Base-by-base conservation (phyloP, 352 stramenopile species). In the Phytophthora pisi region DNA sequence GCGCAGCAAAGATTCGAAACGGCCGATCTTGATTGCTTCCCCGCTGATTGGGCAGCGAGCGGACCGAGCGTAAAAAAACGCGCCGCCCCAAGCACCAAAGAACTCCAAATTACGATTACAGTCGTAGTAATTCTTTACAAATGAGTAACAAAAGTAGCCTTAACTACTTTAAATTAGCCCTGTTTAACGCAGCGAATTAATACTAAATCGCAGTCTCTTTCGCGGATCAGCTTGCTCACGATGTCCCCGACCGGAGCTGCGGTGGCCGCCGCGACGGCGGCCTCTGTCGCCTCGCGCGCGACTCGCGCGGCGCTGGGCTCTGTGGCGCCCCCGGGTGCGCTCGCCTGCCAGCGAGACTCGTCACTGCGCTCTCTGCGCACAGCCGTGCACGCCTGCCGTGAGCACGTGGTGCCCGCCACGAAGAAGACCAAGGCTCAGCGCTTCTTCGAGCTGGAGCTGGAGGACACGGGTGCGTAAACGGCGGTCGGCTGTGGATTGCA, bases 331-430 rank as follows among this genome's bases (percentile, higher is more conserved):
- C 77, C 81, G 0, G 82, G 83, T 0, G 82, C 80, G 15, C 75
- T 93, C 26, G 74, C 78, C 36, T 92, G 83, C 34, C 86, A 94
- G 47, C 72, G 68, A 16, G 78, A 94, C 75, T 94, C 83, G 36
- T 86, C 77, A 7, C 64, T 94, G 20, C 78, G 74, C 8, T 70
- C 76, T 4, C 70, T 92, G 18, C 55, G 54, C n/a, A 85, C 84
- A 23, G 61, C 54, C 30, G 82, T 93, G 18, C 66, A 84, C 18
- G 57, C 70, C 4, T 87, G 74, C 23, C 67, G 69, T 43, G 61
- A 77, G 43, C 66, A 64, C 26, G 54, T 72, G 40, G 51, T 61
- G 46, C 51, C 69, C 0, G 66, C 61, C 11, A 75, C 54, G 23
- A 84, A 86, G 47, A 78, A 78, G 51, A 55, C 69, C 18, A 78